Conservation (phyloP, 805 yeast genomes). For the Saturnispora besseyi region DNA sequence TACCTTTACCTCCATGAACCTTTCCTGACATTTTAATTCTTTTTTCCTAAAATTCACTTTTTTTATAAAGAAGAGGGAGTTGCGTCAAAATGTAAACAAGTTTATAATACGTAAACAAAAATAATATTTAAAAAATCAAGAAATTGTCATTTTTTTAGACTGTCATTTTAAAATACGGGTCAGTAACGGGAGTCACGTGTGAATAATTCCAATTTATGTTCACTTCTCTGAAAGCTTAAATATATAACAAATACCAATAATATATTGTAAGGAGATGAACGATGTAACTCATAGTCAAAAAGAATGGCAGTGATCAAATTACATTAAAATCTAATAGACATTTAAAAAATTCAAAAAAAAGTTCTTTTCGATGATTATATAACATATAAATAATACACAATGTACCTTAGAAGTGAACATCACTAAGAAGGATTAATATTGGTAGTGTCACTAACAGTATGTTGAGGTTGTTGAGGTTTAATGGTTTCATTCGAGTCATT, state of each 20-base stretch:
- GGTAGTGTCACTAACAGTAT: background rate
- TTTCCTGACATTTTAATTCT: constrained; percentile 66
- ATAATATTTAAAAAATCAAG: background rate
- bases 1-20: constrained; percentile 86
- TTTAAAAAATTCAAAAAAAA: too few relatives aligned
- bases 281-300: too few relatives aligned
- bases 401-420: too few relatives aligned
- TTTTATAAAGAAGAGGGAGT: background rate
- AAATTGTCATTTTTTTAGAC: background rate
- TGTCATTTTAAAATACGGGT: background rate
- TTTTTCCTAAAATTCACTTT: background rate
- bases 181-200: too few relatives aligned
- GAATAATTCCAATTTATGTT: too few relatives aligned
- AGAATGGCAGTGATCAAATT: too few relatives aligned
- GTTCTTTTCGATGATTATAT: too few relatives aligned
- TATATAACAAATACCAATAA: too few relatives aligned
- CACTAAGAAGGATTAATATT: background rate
- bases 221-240: too few relatives aligned
- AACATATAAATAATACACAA: too few relatives aligned
- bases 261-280: too few relatives aligned
- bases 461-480: background rate
- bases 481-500: constrained; percentile 7
- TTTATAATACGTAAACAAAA: background rate
- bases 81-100: constrained; percentile 3
- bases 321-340: too few relatives aligned